These are phyloP conservation scores for Fomitopsis pinicola DNA, from an alignment of 1,284 basidiomycete species.

Conservation along the genomic window DNA sequence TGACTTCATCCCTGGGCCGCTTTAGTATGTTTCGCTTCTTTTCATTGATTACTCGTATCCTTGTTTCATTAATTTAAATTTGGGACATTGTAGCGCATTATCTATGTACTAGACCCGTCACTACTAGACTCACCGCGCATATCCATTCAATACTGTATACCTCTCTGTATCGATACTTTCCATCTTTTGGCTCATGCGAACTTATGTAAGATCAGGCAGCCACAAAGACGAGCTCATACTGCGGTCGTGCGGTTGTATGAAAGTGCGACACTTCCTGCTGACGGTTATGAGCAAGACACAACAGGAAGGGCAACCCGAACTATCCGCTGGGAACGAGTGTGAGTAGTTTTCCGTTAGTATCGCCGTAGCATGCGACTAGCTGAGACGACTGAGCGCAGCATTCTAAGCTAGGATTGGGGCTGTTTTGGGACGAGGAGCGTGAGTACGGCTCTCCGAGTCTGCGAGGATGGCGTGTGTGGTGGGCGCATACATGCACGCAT, in stretches of 20 bases:
- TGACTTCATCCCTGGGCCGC: no score
- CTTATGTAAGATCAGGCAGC: no score
- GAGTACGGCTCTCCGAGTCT: not conserved
- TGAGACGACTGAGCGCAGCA: conserved; percentile 18
- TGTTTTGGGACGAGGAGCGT: conserved; percentile 27
- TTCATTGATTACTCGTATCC: no score
- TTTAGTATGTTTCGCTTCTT: no score
- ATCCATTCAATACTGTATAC: no score
- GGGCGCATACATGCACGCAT: no score
- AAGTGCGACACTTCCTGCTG: conserved; percentile 11
- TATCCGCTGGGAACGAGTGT: conserved; percentile 32
- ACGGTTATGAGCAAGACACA: conserved; percentile 36
- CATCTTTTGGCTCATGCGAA: no score
- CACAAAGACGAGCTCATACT: conserved; percentile 1
- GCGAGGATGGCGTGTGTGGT: not conserved
- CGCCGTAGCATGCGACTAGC: not conserved
- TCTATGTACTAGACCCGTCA: no score
- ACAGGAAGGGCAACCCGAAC: conserved; percentile 32
- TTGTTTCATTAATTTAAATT: no score
- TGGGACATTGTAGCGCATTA: no score
- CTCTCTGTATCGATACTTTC: no score
- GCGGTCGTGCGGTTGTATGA: conserved; percentile 13
- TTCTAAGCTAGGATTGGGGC: conserved; percentile 26
- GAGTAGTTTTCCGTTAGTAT: conserved; percentile 1
- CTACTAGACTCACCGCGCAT: no score